These are phyloP conservation scores for Boletus edulis DNA, from an alignment of 768 basidiomycete species.

Conservation along the genomic window DNA sequence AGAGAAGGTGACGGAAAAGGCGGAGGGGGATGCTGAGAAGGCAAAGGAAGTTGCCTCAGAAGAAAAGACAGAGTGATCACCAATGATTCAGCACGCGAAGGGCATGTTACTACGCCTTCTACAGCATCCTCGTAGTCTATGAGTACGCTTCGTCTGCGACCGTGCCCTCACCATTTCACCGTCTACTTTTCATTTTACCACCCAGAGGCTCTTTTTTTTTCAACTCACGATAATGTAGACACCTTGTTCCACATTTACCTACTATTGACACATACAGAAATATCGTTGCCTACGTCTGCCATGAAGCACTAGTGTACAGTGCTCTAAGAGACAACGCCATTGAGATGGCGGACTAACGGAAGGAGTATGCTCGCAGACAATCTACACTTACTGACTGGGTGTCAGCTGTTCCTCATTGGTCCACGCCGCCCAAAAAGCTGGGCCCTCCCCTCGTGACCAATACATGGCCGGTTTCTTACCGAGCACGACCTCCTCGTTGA, in stretches of 20 bases:
- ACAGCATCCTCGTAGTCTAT: constrained; percentile 2
- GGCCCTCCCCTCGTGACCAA: constrained; percentile 67
- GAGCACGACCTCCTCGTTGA: constrained; percentile 68
- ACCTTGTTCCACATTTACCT: constrained; percentile 27
- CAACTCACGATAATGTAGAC: constrained; percentile 30
- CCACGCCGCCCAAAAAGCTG: constrained; percentile 77
- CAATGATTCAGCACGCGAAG: neutral
- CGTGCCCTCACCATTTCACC: neutral
- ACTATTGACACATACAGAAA: constrained; percentile 23
- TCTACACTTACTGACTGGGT: constrained; percentile 14
- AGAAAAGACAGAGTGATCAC: constrained; percentile 33
- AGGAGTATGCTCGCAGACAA: neutral
- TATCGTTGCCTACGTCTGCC: constrained; percentile 15
- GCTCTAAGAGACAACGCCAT: neutral
- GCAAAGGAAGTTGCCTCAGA: constrained; percentile 26
- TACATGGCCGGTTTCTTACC: constrained; percentile 65
- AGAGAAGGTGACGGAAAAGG: constrained; percentile 24
- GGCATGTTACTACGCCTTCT: constrained; percentile 3
- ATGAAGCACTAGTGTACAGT: neutral
- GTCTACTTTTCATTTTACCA: constrained; percentile 10
- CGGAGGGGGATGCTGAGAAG: constrained; percentile 34
- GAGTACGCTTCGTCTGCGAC: constrained; percentile 9
- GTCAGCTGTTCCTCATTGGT: constrained; percentile 55
- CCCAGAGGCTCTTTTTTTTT: constrained; percentile 4
- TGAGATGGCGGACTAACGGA: neutral